These are phyloP conservation scores for Ligustrum vulgare DNA, from an alignment of 257 asterid species.

Conservation along the genomic window DNA sequence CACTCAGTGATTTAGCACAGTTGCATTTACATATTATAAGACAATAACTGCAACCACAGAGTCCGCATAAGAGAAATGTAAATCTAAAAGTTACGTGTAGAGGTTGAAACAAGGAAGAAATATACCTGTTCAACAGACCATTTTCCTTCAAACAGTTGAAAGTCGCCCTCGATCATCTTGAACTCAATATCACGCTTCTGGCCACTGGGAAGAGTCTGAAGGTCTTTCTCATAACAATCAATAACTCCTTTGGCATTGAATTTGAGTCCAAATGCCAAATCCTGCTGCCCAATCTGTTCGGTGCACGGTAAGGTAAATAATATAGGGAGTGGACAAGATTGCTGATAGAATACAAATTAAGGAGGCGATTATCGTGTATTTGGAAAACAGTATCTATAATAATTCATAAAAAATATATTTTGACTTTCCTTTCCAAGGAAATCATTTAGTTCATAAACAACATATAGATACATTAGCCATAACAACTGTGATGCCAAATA, in stretches of 20 bases:
- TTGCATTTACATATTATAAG: not conserved
- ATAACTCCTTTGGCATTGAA: constrained; percentile 76
- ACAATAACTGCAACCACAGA: not conserved
- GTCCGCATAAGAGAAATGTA: not conserved
- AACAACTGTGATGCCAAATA: not conserved
- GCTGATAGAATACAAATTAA: not conserved
- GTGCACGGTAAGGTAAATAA: constrained; percentile 15
- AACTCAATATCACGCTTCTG: constrained; percentile 78
- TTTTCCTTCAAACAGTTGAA: constrained; percentile 69
- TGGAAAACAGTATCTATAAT: not conserved
- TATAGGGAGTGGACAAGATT: not conserved
- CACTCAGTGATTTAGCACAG: not conserved
- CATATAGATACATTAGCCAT: constrained; percentile 2
- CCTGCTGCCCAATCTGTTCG: constrained; percentile 76
- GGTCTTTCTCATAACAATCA: constrained; percentile 80
- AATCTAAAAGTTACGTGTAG: not conserved
- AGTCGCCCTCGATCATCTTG: constrained; percentile 91
- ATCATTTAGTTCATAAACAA: constrained; percentile 3
- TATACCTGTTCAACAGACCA: constrained; percentile 86
- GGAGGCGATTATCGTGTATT: not conserved
- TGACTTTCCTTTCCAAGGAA: not conserved
- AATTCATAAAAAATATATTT: not conserved
- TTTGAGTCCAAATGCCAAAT: constrained; percentile 72
- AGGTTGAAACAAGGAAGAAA: constrained; percentile 6
- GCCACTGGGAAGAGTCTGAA: constrained; percentile 49